phyloP scores from a whole-genome alignment of 441 rosid genomes.

The Dalechampia spathulata region DNA sequence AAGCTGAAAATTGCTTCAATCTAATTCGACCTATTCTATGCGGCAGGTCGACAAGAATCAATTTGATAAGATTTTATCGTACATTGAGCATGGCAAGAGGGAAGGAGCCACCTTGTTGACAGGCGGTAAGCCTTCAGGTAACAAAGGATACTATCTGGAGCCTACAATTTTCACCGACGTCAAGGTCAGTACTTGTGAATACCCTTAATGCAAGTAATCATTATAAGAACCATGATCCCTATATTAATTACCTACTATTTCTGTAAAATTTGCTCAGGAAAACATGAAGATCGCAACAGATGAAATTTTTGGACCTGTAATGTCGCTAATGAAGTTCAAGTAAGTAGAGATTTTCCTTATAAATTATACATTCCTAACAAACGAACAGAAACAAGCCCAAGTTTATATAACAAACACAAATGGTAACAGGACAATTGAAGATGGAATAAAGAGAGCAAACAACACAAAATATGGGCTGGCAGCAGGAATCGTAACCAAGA shows the following conservation, averaged over 20 bases:
- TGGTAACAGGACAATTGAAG: conserved; percentile 76
- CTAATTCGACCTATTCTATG: too few relatives aligned
- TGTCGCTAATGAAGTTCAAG: conserved; percentile 80
- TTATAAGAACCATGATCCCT: too few relatives aligned
- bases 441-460: conserved; percentile 69
- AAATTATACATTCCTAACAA: too few relatives aligned
- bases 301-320: conserved; percentile 87
- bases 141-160: conserved; percentile 56
- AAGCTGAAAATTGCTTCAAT: too few relatives aligned
- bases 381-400: too few relatives aligned
- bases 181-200: conserved; percentile 38
- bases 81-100: conserved; percentile 60
- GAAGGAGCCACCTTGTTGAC: conserved; percentile 71
- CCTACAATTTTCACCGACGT: conserved; percentile 79
- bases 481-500: conserved; percentile 67
- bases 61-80: conserved; percentile 46
- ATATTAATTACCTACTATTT: not conserved
- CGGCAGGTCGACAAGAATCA: conserved; percentile 19
- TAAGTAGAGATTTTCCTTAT: conserved; percentile 16
- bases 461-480: conserved; percentile 68
- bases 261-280: conserved; percentile 29
- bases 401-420: too few relatives aligned
- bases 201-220: too few relatives aligned
- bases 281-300: conserved; percentile 62
- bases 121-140: conserved; percentile 48